Evolutionary conservation across 2,329 filamentous ascomycete species (phyloP).

Genomic region (Trichophyton verrucosum): DNA sequence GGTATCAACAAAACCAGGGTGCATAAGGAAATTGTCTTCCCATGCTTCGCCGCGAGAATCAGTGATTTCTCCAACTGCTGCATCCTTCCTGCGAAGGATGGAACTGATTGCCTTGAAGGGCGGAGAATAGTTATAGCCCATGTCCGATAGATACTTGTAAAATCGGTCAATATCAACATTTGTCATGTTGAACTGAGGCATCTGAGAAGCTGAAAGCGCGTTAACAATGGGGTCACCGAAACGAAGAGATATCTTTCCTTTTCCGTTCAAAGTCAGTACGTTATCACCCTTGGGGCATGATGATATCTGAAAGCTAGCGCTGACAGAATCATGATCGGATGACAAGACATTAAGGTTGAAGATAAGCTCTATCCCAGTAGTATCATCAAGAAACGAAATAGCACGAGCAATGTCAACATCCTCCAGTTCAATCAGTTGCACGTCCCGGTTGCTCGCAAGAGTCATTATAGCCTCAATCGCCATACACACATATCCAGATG

Average conservation of each 20-base stretch:
- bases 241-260: background rate
- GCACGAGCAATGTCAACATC: conserved; percentile 17
- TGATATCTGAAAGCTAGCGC: conserved; percentile 1
- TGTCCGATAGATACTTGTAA: conserved; percentile 13
- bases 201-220: background rate
- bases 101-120: conserved; percentile 13
- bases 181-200: background rate
- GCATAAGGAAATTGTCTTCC: conserved; percentile 6
- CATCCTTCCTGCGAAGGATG: conserved; percentile 1
- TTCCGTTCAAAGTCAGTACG: background rate
- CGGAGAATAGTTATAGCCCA: conserved; percentile 16
- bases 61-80: background rate
- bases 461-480: conserved; percentile 17
- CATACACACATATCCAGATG: conserved; percentile 16
- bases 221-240: background rate
- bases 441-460: conserved; percentile 1
- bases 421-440: conserved; percentile 13
- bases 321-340: conserved; percentile 7
- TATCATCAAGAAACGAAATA: background rate
- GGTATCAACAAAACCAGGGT: conserved; percentile 16
- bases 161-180: conserved; percentile 11
- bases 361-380: background rate
- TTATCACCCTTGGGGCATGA: background rate
- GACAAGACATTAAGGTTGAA: background rate
- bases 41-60: background rate